Evolutionary conservation across 2,329 filamentous ascomycete genomes (phyloP), one percentile per base, ranked within the genome.

Genomic region (Zasmidium angulare): DNA sequence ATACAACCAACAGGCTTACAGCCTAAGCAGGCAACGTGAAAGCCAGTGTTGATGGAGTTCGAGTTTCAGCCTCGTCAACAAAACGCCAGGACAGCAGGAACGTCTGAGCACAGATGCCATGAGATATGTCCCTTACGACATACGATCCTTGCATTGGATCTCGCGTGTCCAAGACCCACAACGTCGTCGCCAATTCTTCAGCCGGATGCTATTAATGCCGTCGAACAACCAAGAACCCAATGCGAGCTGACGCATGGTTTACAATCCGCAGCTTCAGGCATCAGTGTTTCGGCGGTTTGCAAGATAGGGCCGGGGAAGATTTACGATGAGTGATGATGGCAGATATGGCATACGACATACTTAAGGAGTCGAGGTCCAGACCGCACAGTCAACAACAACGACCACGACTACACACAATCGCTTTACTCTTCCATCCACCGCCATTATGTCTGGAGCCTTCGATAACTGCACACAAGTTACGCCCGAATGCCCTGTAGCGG

Each of bases 401-500:
- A 9, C 36, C 6, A 43, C 6, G 4, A 17, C 4, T 17, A 17
- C 11, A 19, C n/a, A 43, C 36, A 43, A 43, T 43, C 36, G 14
- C 14, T 43, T 4, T 19, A 17, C n/a, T 17, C 6, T 43, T 22
- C 24, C 7, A 20, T 22, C 22, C 17, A 46, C 19, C 40, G n/a
- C 14, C 49, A 58, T 20, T 20, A 61, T 65, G 60, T 60, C 56
- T 43, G 31, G 22, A 7, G 36, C 46, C 24, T 56, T 50, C 58
- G 55, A 63, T 1, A 48, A 61, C 23, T 73, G 71, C 54, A 69
- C 65, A 46, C 51, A 66, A 29, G 68, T 73, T 20, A 65, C 69
- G 14, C 64, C 71, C 9, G 31, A 68, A 57, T 73, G 71, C 58
- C 76, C 76, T 1, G 71, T 77, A 11, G 59, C 66, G 21, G 73